Evolutionary conservation across 2,329 filamentous ascomycete genomes (phyloP).

Genomic region (Blumeria hordei): DNA sequence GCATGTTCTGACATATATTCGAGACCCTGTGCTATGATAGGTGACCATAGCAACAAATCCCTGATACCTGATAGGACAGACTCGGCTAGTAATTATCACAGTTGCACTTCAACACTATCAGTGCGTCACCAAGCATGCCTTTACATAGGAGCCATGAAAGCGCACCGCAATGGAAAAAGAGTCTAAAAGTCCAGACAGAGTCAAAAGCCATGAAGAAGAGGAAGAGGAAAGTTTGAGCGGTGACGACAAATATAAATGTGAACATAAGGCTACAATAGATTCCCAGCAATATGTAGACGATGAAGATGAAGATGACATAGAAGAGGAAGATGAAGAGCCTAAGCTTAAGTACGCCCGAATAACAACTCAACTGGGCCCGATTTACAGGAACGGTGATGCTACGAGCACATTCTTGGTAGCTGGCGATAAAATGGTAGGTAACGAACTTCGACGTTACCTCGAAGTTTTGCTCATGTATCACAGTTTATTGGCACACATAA

Average conservation of each 20-base stretch:
- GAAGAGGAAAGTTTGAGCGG: constrained; percentile 6
- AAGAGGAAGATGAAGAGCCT: constrained; percentile 78
- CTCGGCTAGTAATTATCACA: too few relatives aligned
- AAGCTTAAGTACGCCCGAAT: constrained; percentile 78
- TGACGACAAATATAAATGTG: constrained; percentile 8
- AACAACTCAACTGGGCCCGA: constrained; percentile 51
- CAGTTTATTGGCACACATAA: constrained; percentile 88
- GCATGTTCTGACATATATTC: too few relatives aligned
- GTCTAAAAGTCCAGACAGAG: constrained; percentile 7
- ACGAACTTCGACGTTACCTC: background rate
- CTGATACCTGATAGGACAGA: too few relatives aligned
- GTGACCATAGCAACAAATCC: too few relatives aligned
- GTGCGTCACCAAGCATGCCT: too few relatives aligned
- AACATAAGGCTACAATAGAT: constrained; percentile 11
- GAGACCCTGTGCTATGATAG: too few relatives aligned
- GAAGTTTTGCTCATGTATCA: constrained; percentile 1
- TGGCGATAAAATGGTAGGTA: constrained; percentile 80
- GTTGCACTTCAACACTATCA: too few relatives aligned
- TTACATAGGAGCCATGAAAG: constrained; percentile 2
- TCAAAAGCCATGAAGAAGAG: constrained; percentile 6
- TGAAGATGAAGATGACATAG: constrained; percentile 34
- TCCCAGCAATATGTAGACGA: constrained; percentile 17
- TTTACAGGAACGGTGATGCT: constrained; percentile 88
- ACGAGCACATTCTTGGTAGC: constrained; percentile 77
- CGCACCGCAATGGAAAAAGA: constrained; percentile 14